These are phyloP conservation scores for Debaryomyces prosopidis DNA, from an alignment of 805 yeast species.

Conservation along the genomic window DNA sequence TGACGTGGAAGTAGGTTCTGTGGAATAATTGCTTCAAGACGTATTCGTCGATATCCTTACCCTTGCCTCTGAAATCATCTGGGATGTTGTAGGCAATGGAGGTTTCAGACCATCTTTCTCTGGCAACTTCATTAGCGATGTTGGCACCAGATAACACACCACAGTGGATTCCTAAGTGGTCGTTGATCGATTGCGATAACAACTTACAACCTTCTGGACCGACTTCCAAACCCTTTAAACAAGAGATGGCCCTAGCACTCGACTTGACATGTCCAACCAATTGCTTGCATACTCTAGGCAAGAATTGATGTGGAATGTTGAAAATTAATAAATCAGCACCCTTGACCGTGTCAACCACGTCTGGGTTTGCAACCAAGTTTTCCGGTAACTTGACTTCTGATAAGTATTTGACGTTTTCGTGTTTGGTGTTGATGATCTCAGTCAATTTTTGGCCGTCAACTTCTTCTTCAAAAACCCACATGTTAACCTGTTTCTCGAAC, in stretches of 20 bases:
- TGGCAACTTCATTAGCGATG: slow-evolving; percentile 47
- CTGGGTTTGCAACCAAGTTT: slow-evolving; percentile 43
- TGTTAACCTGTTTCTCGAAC: slow-evolving; percentile 38
- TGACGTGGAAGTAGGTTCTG: slow-evolving; percentile 48
- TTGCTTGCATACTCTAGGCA: slow-evolving; percentile 38
- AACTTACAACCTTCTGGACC: slow-evolving; percentile 44
- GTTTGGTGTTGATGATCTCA: slow-evolving; percentile 42
- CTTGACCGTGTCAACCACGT: slow-evolving; percentile 34
- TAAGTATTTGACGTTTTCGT: slow-evolving; percentile 46
- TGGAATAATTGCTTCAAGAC: slow-evolving; percentile 46
- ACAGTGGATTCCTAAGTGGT: slow-evolving; percentile 42
- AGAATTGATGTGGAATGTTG: slow-evolving; percentile 49
- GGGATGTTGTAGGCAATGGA: slow-evolving; percentile 45
- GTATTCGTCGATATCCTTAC: slow-evolving; percentile 39
- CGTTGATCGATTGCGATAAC: slow-evolving; percentile 44
- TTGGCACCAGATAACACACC: slow-evolving; percentile 52
- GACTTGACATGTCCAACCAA: slow-evolving; percentile 41
- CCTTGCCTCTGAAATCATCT: slow-evolving; percentile 38
- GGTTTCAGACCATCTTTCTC: slow-evolving; percentile 49
- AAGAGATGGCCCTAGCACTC: slow-evolving; percentile 43
- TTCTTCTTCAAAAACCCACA: slow-evolving; percentile 49
- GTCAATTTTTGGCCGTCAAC: slow-evolving; percentile 43
- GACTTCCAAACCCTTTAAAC: slow-evolving; percentile 48
- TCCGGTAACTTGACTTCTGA: slow-evolving; percentile 43
- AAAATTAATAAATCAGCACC: slow-evolving; percentile 46